phyloP scores from a whole-genome alignment of 2,329 filamentous ascomycete genomes.

The Aspergillus quadricinctus region DNA sequence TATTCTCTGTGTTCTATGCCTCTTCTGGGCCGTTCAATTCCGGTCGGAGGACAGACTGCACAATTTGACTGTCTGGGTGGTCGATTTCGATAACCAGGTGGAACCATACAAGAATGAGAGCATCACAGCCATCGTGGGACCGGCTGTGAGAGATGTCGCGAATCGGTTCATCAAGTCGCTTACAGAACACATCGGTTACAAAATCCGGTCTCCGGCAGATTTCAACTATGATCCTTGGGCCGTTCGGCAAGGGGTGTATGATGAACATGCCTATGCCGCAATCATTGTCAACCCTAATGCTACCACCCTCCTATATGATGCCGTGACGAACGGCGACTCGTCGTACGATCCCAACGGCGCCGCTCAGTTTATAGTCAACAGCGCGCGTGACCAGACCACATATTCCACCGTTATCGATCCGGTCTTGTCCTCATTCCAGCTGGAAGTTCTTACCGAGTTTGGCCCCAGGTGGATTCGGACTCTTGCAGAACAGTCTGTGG shows the following conservation, averaged over 20 bases:
- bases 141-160: slow-evolving; percentile 46
- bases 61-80: slow-evolving; percentile 52
- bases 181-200: slow-evolving; percentile 48
- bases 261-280: slow-evolving; percentile 57
- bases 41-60: slow-evolving; percentile 47
- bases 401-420: slow-evolving; percentile 52
- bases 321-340: slow-evolving; percentile 51
- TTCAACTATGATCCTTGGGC: slow-evolving; percentile 54
- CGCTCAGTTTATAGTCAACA: slow-evolving; percentile 53
- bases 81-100: slow-evolving; percentile 58
- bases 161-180: slow-evolving; percentile 40
- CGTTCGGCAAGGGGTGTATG: slow-evolving; percentile 57
- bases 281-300: slow-evolving; percentile 62
- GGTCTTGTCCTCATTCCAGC: slow-evolving; percentile 46
- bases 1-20: slow-evolving; percentile 52
- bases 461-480: slow-evolving; percentile 39
- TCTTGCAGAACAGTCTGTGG: slow-evolving; percentile 32
- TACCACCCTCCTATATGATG: slow-evolving; percentile 53
- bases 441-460: slow-evolving; percentile 46
- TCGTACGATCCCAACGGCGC: slow-evolving; percentile 59
- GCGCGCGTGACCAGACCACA: slow-evolving; percentile 55
- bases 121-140: slow-evolving; percentile 50
- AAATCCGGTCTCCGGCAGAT: slow-evolving; percentile 43
- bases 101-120: slow-evolving; percentile 48
- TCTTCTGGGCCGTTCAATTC: slow-evolving; percentile 60